Evolutionary conservation across 257 asterid genomes (phyloP).

Genomic region (Capsicum baccatum): DNA sequence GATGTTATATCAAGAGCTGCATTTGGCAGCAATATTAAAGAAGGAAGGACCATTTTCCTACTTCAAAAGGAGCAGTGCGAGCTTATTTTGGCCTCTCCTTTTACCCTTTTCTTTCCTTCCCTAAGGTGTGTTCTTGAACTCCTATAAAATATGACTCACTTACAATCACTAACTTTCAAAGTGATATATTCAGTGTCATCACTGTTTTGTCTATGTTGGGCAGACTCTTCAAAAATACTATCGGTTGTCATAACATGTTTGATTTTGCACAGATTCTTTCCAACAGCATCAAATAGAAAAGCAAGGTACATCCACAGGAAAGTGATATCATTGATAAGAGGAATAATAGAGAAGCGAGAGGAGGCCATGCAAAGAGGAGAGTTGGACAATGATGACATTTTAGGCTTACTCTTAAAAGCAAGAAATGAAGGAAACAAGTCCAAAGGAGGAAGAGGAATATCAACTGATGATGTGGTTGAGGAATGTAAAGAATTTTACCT

Average conservation of each 20-base stretch:
- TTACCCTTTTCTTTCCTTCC: slow-evolving; percentile 33
- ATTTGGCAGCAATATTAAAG: slow-evolving; percentile 37
- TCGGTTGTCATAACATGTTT: not conserved
- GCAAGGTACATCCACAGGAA: slow-evolving; percentile 33
- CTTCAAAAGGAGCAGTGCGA: slow-evolving; percentile 36
- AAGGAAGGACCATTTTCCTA: slow-evolving; percentile 36
- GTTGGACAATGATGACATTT: slow-evolving; percentile 27
- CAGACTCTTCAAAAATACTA: too few relatives aligned
- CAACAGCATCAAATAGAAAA: slow-evolving; percentile 37
- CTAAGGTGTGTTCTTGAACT: slow-evolving; percentile 21
- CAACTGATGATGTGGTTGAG: slow-evolving; percentile 37
- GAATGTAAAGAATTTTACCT: slow-evolving; percentile 41
- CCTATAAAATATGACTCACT: not conserved
- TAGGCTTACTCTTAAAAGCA: slow-evolving; percentile 35
- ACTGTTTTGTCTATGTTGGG: too few relatives aligned
- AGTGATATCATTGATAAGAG: slow-evolving; percentile 28
- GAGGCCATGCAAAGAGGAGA: not conserved
- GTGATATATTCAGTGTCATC: too few relatives aligned
- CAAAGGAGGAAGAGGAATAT: slow-evolving; percentile 2
- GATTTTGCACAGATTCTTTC: slow-evolving; percentile 32
- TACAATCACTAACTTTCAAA: too few relatives aligned
- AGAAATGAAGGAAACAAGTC: not conserved
- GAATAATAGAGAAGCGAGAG: slow-evolving; percentile 26
- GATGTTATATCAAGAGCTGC: slow-evolving; percentile 39
- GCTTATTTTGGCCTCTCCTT: slow-evolving; percentile 33